phyloP scores from a whole-genome alignment of 1,284 basidiomycete species.

The Tilletia horrida region DNA sequence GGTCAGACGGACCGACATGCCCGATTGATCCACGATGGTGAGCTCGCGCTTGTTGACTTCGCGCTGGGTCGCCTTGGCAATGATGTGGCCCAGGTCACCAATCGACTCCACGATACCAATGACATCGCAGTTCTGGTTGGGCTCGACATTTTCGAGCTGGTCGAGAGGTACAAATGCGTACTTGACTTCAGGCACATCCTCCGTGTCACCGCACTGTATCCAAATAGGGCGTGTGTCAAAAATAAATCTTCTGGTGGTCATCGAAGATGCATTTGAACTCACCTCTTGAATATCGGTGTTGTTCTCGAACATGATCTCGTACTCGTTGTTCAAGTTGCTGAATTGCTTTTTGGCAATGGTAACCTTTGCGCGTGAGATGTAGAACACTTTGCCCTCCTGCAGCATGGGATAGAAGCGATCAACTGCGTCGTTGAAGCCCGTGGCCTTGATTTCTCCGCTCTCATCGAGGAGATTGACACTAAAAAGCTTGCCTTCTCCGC shows the following conservation, averaged over 20 bases:
- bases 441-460: constrained; percentile 62
- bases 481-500: constrained; percentile 94
- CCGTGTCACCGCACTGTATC: constrained; percentile 42
- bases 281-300: constrained; percentile 50
- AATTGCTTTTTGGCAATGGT: constrained; percentile 98
- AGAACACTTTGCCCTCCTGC: constrained; percentile 90
- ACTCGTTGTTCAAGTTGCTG: constrained; percentile 83
- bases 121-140: constrained; percentile 55
- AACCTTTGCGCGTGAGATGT: constrained; percentile 82
- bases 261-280: constrained; percentile 4
- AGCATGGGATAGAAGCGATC: constrained; percentile 79
- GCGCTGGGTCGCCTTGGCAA: constrained; percentile 51
- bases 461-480: constrained; percentile 92
- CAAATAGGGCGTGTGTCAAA: background rate
- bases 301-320: constrained; percentile 84
- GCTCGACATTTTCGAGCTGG: constrained; percentile 48
- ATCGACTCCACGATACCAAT: constrained; percentile 48
- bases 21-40: constrained; percentile 79
- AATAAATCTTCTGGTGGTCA: background rate
- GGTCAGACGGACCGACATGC: constrained; percentile 77
- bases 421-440: constrained; percentile 84
- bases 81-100: constrained; percentile 49
- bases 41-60: constrained; percentile 52
- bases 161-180: constrained; percentile 52
- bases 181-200: constrained; percentile 54